These are phyloP conservation scores for Candida sanyaensis DNA, from an alignment of 1,139 yeast species.

Conservation along the genomic window DNA sequence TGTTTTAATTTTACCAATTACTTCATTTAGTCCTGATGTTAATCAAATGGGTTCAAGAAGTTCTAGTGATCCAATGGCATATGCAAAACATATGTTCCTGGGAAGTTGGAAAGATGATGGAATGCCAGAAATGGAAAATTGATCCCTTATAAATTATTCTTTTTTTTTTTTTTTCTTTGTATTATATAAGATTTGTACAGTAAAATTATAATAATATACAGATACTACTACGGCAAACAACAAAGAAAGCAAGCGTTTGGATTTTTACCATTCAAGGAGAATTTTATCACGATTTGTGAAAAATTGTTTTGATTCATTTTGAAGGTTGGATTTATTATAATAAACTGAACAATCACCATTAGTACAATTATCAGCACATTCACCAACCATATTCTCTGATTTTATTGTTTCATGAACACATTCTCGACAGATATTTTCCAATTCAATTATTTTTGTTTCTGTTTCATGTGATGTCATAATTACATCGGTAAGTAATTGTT, in stretches of 20 bases:
- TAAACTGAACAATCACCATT: conserved; percentile 33
- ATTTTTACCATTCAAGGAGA: conserved; percentile 15
- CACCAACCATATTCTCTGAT: conserved; percentile 16
- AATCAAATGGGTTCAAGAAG: conserved; percentile 71
- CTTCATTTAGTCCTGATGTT: conserved; percentile 78
- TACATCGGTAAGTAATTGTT: conserved; percentile 21
- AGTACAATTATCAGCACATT: conserved; percentile 22
- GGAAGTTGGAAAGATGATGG: conserved; percentile 65
- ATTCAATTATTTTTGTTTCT: conserved; percentile 12
- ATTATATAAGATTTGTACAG: not conserved
- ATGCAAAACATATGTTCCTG: conserved; percentile 68
- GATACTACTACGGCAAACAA: not conserved
- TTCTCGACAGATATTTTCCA: conserved; percentile 23
- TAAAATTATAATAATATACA: not conserved
- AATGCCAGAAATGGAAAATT: conserved; percentile 15
- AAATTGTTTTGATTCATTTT: conserved; percentile 12
- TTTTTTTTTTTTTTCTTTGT: not conserved
- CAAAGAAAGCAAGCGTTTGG: not conserved
- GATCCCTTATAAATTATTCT: not conserved
- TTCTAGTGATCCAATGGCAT: conserved; percentile 55
- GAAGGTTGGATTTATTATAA: conserved; percentile 15
- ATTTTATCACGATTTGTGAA: conserved; percentile 11
- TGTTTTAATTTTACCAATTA: conserved; percentile 72
- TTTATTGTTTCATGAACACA: conserved; percentile 26
- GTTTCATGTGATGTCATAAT: conserved; percentile 19